Evolutionary conservation across 768 basidiomycete genomes (phyloP).

Genomic region (Tricholoma hemisulphureum): DNA sequence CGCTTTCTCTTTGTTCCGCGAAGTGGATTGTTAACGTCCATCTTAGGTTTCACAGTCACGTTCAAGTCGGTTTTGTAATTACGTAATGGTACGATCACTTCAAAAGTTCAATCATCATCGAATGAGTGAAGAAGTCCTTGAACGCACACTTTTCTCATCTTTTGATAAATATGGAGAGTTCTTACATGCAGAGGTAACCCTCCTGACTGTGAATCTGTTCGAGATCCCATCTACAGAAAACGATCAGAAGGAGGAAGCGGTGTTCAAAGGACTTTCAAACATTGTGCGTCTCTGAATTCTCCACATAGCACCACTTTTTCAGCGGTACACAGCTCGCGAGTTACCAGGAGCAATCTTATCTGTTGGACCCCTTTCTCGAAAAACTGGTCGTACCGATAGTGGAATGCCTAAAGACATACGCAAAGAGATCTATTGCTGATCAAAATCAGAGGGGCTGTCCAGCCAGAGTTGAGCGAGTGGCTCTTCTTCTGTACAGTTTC

Average conservation of each 20-base stretch:
- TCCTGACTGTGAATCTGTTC: slow-evolving; percentile 50
- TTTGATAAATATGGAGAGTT: slow-evolving; percentile 69
- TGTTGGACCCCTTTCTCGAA: slow-evolving; percentile 89
- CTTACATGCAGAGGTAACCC: slow-evolving; percentile 43
- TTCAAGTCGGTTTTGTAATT: no score
- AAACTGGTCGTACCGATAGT: slow-evolving; percentile 74
- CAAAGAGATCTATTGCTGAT: slow-evolving; percentile 39
- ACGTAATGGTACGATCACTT: no score
- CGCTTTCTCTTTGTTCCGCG: slow-evolving; percentile 46
- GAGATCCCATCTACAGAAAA: slow-evolving; percentile 43
- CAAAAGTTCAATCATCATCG: no score
- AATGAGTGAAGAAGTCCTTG: slow-evolving; percentile 38
- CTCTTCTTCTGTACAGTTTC: slow-evolving; percentile 70
- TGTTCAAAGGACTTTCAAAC: slow-evolving; percentile 42
- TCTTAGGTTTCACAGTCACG: no score
- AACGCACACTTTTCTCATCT: slow-evolving; percentile 47
- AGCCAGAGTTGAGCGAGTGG: slow-evolving; percentile 49
- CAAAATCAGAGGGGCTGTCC: slow-evolving; percentile 28
- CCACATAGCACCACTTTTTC: neutral
- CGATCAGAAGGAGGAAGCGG: slow-evolving; percentile 38
- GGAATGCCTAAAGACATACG: slow-evolving; percentile 55
- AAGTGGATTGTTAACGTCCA: neutral
- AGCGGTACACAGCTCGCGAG: slow-evolving; percentile 62
- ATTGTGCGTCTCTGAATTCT: slow-evolving; percentile 45
- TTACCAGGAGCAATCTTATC: slow-evolving; percentile 91